Conservation (phyloP, 495 filamentous ascomycete genomes). For the Diplogelasinospora grovesii region DNA sequence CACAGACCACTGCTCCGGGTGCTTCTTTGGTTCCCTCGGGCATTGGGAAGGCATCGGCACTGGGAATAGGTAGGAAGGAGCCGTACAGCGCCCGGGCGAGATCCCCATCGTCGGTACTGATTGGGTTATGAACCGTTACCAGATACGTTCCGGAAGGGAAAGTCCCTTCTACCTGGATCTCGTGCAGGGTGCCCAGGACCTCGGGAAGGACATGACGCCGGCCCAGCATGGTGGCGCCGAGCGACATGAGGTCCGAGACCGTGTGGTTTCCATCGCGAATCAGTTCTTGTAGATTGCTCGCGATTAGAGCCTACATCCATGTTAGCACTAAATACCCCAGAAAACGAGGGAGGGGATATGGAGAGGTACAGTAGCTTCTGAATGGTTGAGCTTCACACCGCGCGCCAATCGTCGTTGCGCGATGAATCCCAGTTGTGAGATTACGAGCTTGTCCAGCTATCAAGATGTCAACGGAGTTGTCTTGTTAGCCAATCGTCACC, state of each 20-base stretch:
- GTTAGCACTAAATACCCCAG: conserved; percentile 12
- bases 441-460: conserved; percentile 93
- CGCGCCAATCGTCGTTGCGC: conserved; percentile 86
- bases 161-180: conserved; percentile 92
- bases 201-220: conserved; percentile 87
- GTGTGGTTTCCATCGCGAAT: conserved; percentile 94
- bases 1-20: conserved; percentile 75
- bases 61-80: conserved; percentile 81
- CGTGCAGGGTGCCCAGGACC: conserved; percentile 65
- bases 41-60: conserved; percentile 56
- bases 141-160: conserved; percentile 88
- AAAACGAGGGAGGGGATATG: not conserved
- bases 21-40: conserved; percentile 50
- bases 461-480: not conserved
- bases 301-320: conserved; percentile 69
- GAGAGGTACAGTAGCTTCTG: conserved; percentile 68
- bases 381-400: conserved; percentile 84
- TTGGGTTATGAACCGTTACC: conserved; percentile 88
- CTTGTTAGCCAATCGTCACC: too few relatives aligned
- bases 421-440: conserved; percentile 81
- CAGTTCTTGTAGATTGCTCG: conserved; percentile 87
- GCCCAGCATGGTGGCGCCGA: conserved; percentile 88
- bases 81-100: conserved; percentile 83
- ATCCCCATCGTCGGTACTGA: conserved; percentile 81
- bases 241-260: conserved; percentile 87